Evolutionary conservation across 257 asterid genomes (phyloP).

Genomic region (Mitragyna speciosa): DNA sequence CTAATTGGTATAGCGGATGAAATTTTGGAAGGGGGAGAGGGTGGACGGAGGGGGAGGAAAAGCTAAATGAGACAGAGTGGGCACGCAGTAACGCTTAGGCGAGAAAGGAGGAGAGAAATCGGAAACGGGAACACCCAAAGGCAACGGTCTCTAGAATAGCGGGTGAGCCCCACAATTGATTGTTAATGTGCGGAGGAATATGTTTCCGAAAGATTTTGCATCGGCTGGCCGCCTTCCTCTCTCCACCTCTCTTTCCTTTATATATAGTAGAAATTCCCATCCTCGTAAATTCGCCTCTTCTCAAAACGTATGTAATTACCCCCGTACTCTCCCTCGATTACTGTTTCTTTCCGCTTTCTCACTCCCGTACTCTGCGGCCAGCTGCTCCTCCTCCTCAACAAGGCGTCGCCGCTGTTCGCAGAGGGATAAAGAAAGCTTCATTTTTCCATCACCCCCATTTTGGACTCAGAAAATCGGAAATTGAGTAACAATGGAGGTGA

Average conservation of each 20-base stretch:
- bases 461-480: neutral
- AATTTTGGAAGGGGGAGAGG: too few relatives aligned
- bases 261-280: neutral
- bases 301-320: neutral
- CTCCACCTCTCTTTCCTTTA: neutral
- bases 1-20: too few relatives aligned
- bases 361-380: constrained; percentile 13
- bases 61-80: neutral
- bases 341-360: neutral
- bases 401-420: constrained; percentile 1
- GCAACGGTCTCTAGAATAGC: neutral
- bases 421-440: neutral
- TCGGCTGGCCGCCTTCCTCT: constrained; percentile 11
- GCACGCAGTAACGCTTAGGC: neutral
- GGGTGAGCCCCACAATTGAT: neutral
- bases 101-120: too few relatives aligned
- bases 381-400: neutral
- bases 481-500: constrained; percentile 30
- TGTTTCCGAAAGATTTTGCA: neutral
- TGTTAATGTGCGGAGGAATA: neutral
- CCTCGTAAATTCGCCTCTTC: neutral
- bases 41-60: too few relatives aligned
- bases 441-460: neutral
- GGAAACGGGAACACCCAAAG: too few relatives aligned
- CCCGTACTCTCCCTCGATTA: neutral